phyloP scores from a whole-genome alignment of 2,329 filamentous ascomycete species.

The Penicillium brasilianum region DNA sequence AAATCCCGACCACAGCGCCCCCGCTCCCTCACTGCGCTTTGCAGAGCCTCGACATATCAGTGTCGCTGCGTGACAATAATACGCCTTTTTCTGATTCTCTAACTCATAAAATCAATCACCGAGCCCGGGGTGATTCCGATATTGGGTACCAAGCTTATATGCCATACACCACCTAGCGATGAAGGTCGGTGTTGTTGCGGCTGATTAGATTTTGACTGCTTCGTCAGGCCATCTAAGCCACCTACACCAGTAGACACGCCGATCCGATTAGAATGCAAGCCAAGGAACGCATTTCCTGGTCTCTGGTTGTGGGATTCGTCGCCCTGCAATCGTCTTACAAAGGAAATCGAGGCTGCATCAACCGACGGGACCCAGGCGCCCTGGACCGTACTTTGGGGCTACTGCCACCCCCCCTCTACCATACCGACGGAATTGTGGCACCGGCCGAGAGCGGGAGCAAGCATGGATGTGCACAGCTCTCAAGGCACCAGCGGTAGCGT shows the following conservation, averaged over 20 bases:
- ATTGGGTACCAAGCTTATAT: background rate
- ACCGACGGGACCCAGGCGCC: background rate
- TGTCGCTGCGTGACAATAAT: background rate
- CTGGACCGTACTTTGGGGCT: background rate
- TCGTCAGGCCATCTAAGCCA: constrained; percentile 1
- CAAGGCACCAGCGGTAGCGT: background rate
- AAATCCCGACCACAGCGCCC: constrained; percentile 2
- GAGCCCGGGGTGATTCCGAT: no score
- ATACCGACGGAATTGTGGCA: background rate
- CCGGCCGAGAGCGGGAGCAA: background rate
- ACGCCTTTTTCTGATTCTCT: background rate
- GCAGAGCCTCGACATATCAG: background rate
- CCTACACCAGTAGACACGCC: background rate
- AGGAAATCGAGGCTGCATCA: constrained; percentile 7
- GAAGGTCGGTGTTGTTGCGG: background rate
- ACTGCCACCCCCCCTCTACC: background rate
- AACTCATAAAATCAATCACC: background rate
- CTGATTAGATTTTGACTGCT: background rate
- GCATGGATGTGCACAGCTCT: constrained; percentile 1
- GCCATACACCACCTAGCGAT: background rate
- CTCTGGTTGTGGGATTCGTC: constrained; percentile 14
- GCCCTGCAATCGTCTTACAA: constrained; percentile 14
- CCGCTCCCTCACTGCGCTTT: background rate
- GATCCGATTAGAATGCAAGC: constrained; percentile 20
- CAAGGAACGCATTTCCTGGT: constrained; percentile 16